phyloP scores from a whole-genome alignment of 1,284 basidiomycete genomes.

The Moesziomyces sp. region DNA sequence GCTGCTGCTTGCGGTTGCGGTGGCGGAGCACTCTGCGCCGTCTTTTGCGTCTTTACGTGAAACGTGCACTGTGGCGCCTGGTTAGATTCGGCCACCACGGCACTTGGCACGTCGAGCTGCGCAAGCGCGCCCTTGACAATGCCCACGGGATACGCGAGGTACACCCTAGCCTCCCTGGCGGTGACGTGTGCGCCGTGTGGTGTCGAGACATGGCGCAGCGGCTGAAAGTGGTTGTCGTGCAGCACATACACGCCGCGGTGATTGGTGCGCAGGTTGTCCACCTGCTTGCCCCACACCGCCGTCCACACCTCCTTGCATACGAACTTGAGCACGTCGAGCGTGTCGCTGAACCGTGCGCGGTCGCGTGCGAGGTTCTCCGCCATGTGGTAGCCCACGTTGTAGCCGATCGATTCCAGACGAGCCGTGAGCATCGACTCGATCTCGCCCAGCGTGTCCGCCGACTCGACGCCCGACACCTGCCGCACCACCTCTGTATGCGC shows the following conservation, averaged over 20 bases:
- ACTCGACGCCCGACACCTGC: constrained; percentile 49
- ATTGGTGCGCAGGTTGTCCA: constrained; percentile 93
- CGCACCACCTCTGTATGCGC: constrained; percentile 20
- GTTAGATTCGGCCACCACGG: constrained; percentile 55
- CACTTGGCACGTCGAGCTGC: constrained; percentile 52
- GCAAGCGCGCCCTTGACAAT: constrained; percentile 55
- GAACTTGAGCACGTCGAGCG: constrained; percentile 91
- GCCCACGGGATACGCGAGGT: constrained; percentile 53
- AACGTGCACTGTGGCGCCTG: constrained; percentile 53
- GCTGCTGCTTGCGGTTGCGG: not conserved
- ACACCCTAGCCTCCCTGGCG: constrained; percentile 65
- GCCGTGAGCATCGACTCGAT: constrained; percentile 78
- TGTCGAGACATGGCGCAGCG: constrained; percentile 80
- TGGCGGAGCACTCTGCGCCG: constrained; percentile 4
- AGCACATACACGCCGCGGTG: constrained; percentile 92
- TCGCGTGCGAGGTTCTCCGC: constrained; percentile 83
- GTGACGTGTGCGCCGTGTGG: constrained; percentile 80
- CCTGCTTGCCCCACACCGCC: constrained; percentile 88
- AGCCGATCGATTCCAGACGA: constrained; percentile 82
- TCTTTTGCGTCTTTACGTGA: constrained; percentile 55
- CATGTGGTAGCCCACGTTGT: constrained; percentile 86
- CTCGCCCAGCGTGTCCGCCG: constrained; percentile 54
- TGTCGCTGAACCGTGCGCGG: constrained; percentile 79
- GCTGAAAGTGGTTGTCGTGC: constrained; percentile 89
- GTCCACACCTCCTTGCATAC: constrained; percentile 95